These are phyloP conservation scores for Aspergillus puulaauensis DNA, from an alignment of 2,329 filamentous ascomycete species.

Conservation along the genomic window DNA sequence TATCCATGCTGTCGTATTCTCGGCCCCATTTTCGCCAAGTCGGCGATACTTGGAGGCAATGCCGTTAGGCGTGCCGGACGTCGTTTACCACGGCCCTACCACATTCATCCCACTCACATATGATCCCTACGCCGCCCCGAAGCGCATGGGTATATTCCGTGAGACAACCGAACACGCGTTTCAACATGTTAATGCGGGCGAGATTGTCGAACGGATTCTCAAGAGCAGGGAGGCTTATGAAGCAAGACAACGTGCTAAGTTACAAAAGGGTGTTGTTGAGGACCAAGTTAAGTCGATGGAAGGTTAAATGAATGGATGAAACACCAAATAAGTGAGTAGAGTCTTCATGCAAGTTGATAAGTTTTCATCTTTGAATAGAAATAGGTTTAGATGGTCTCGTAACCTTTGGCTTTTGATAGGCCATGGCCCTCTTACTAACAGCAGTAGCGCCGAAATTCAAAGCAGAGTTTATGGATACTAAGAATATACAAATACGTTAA, in stretches of 20 bases:
- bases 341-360: not conserved
- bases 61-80: slow-evolving; percentile 71
- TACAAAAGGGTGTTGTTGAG: slow-evolving; percentile 79
- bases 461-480: not conserved
- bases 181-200: slow-evolving; percentile 82
- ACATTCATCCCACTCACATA: slow-evolving; percentile 78
- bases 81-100: slow-evolving; percentile 95
- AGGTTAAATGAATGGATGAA: slow-evolving; percentile 25
- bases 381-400: not conserved
- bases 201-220: slow-evolving; percentile 89
- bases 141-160: slow-evolving; percentile 78
- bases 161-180: slow-evolving; percentile 77
- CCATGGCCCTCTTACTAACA: too few species aligned
- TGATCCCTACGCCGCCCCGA: slow-evolving; percentile 78
- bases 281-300: slow-evolving; percentile 63
- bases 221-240: slow-evolving; percentile 85
- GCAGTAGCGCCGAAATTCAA: not conserved
- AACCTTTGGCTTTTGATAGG: not conserved
- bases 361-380: not conserved
- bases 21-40: slow-evolving; percentile 84
- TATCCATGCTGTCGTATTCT: slow-evolving; percentile 83
- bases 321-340: not conserved
- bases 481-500: slow-evolving; percentile 3
- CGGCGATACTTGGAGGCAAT: slow-evolving; percentile 72
- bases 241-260: slow-evolving; percentile 85